Evolutionary conservation across 176 grass and related monocot species (phyloP), one percentile per base, ranked within the genome.

Genomic region (Musa acuminata): DNA sequence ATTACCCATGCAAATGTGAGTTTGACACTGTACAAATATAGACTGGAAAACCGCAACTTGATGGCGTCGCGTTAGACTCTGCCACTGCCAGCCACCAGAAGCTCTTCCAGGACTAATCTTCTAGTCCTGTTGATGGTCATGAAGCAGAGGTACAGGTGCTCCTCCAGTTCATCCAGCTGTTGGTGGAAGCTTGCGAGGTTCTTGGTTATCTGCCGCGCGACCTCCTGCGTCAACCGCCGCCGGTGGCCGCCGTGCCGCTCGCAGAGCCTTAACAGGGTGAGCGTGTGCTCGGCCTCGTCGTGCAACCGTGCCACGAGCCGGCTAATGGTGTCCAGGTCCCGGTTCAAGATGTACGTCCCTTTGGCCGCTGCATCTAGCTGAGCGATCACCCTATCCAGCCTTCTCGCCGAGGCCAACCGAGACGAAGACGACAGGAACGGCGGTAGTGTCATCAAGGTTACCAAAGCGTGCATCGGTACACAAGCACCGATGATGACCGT

Each of bases 141-240:
- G 77, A 94, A 93, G 84, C 90, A 99, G 62, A 99, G 82, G 80
- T 84, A 99, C n/a, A 99, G 78, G 72, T 99, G 95, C 73, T 99
- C 88, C 84, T 99, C 95, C 53, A 94, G 87, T 64, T 93, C 95
- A 68, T 98, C 90, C 86, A 98, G 85, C 82, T 94, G 88, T 75
- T 85, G 90, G 78, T 83, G 87, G 62, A 94, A 99, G 84, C 74
- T 89, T 52, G 80, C 78, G 67, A 91, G 84, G 72, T 88, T 91
- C 83, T 87, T 94, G 82, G 80, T 82, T 13, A 94, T 83, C 86
- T 91, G 88, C 86, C 87, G 89, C 5, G 87, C 54, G 68, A 99
- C 95, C 88, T 85, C 95, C 81, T 81, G 78, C 53, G 83, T 81
- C 51, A 99, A 79, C 89, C 88, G 83, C 78, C 86, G 83, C 52